A percentile compares a stretch with the other conserved stretches of the same genome.
Evolutionary conservation across 129 eudicot genomes (phyloP).

Genomic region (Cynara cardunculus): DNA sequence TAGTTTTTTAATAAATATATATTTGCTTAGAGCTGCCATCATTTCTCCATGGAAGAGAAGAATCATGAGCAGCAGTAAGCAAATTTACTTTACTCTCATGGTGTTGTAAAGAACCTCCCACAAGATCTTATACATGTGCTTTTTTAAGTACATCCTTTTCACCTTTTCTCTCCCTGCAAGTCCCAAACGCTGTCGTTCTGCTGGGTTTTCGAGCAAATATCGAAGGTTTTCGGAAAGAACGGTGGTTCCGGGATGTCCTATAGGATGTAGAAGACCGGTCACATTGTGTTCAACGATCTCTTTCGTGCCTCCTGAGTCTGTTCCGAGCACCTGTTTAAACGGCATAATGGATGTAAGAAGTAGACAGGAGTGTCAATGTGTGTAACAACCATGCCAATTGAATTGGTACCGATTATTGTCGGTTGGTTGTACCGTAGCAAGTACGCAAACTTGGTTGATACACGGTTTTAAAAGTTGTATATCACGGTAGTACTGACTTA

Average conservation of each 20-base stretch:
- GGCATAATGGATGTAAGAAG: background rate
- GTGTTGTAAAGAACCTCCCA: constrained; percentile 69
- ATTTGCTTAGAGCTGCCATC: constrained; percentile 3
- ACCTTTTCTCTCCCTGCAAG: constrained; percentile 70
- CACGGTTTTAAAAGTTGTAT: no score
- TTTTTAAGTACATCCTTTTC: constrained; percentile 77
- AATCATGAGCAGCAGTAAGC: background rate
- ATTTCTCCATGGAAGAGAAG: constrained; percentile 4
- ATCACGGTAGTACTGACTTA: no score
- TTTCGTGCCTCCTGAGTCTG: constrained; percentile 93
- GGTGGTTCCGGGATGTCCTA: constrained; percentile 63
- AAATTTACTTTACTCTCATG: constrained; percentile 63
- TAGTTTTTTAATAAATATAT: background rate
- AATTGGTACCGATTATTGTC: no score
- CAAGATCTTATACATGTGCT: constrained; percentile 82
- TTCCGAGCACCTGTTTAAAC: constrained; percentile 75
- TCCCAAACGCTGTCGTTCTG: constrained; percentile 66
- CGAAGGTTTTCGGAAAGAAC: constrained; percentile 64
- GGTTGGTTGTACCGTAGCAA: no score
- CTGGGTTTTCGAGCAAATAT: constrained; percentile 64
- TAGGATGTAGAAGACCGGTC: constrained; percentile 78
- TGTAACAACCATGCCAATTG: no score
- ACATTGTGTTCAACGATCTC: constrained; percentile 85
- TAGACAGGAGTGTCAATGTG: no score
- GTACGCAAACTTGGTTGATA: no score